Conservation (phyloP, 306 rosid genomes). For the Cicer cuneatum region DNA sequence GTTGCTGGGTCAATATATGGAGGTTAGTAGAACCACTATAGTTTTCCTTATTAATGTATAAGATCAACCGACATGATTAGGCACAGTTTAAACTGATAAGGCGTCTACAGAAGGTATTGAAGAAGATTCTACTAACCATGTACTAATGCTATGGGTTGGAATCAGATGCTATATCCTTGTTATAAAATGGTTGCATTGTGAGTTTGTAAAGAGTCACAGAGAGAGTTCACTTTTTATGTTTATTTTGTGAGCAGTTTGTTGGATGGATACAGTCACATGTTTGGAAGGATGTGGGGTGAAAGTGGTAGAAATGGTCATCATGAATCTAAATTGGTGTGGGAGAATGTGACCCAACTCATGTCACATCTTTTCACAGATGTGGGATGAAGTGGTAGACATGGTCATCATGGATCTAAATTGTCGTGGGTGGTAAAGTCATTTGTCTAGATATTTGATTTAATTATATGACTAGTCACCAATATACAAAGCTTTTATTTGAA, state of each 20-base stretch:
- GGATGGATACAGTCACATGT: neutral
- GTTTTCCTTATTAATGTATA: neutral
- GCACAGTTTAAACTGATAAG: constrained; percentile 35
- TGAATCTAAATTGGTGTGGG: constrained; percentile 12
- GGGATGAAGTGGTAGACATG: no score
- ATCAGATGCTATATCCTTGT: constrained; percentile 18
- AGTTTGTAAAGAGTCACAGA: no score
- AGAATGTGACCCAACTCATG: constrained; percentile 10
- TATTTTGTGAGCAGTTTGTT: neutral
- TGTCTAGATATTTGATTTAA: no score
- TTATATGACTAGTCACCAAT: neutral
- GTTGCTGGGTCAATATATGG: neutral
- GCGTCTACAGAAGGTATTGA: constrained; percentile 10
- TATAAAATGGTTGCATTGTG: neutral
- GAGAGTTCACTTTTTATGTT: constrained; percentile 11
- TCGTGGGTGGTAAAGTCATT: no score
- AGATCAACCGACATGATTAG: constrained; percentile 10
- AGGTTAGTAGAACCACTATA: constrained; percentile 23
- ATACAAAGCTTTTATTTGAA: neutral
- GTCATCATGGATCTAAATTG: no score
- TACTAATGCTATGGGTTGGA: constrained; percentile 20
- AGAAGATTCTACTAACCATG: constrained; percentile 22
- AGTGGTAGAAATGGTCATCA: constrained; percentile 3
- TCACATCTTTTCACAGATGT: neutral
- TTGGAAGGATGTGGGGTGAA: neutral